These are phyloP conservation scores for Acacia melanoxylon DNA, from an alignment of 306 rosid genomes.

Conservation along the genomic window DNA sequence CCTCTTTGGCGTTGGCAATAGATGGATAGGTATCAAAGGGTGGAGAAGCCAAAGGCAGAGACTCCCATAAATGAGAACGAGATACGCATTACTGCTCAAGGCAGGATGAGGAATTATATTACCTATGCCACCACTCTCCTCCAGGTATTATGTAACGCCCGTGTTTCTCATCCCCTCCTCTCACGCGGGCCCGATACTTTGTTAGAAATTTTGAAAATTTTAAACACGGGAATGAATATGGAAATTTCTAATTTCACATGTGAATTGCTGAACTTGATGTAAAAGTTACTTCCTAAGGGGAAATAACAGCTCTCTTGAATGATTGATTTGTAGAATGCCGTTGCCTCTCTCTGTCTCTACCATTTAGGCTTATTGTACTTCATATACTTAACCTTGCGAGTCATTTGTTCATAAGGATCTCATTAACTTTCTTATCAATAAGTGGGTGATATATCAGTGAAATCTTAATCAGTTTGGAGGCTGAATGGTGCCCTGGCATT, in stretches of 20 bases:
- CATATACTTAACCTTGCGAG: neutral
- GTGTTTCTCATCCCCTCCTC: neutral
- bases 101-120: constrained; percentile 83
- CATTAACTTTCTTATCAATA: neutral
- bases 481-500: neutral
- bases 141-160: constrained; percentile 42
- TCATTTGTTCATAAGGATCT: neutral
- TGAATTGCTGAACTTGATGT: neutral
- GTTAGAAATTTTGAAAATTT: neutral
- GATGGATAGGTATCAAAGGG: constrained; percentile 94
- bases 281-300: neutral
- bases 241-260: neutral
- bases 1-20: neutral
- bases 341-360: neutral
- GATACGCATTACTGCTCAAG: constrained; percentile 88
- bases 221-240: neutral
- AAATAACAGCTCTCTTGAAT: neutral
- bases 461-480: neutral
- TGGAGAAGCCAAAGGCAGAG: constrained; percentile 76
- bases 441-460: neutral
- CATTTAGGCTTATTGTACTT: neutral
- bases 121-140: constrained; percentile 91
- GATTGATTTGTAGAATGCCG: neutral
- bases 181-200: neutral
- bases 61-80: constrained; percentile 80